Conservation (phyloP, 2,329 filamentous ascomycete species). For the Venturia nashicola region DNA sequence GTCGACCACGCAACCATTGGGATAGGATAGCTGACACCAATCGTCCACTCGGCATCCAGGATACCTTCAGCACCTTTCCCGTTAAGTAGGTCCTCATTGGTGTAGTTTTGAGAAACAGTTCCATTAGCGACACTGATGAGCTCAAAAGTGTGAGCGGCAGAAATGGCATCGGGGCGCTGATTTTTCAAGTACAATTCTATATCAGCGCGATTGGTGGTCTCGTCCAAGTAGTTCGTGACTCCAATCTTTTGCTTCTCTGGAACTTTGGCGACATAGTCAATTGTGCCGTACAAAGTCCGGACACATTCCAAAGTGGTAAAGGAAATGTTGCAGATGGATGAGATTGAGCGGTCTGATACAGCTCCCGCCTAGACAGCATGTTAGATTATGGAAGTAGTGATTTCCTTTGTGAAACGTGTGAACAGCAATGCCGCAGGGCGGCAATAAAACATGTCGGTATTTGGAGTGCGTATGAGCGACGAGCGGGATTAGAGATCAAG, state of each 20-base stretch:
- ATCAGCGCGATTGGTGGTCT: conserved; percentile 5
- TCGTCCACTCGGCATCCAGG: conserved; percentile 8
- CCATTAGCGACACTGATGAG: conserved; percentile 10
- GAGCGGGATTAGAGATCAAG: background rate
- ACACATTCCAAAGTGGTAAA: conserved; percentile 4
- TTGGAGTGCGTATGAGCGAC: background rate
- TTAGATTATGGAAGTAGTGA: background rate
- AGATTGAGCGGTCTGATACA: background rate
- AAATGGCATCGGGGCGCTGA: conserved; percentile 10
- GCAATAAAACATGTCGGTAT: background rate
- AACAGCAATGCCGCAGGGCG: background rate
- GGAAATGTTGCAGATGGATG: conserved; percentile 7
- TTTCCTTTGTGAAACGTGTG: background rate
- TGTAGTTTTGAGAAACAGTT: background rate
- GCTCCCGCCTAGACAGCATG: background rate
- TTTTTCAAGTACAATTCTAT: background rate
- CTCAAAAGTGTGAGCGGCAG: conserved; percentile 1
- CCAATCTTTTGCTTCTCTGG: conserved; percentile 8
- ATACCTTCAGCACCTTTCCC: conserved; percentile 2
- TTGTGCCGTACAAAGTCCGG: conserved; percentile 4
- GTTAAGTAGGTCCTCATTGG: background rate
- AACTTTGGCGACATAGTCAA: conserved; percentile 4
- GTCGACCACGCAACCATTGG: conserved; percentile 8
- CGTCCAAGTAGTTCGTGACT: conserved; percentile 8
- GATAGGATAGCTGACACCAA: conserved; percentile 8